phyloP scores from a whole-genome alignment of 352 stramenopile genomes.

The Pythium periplocum region DNA sequence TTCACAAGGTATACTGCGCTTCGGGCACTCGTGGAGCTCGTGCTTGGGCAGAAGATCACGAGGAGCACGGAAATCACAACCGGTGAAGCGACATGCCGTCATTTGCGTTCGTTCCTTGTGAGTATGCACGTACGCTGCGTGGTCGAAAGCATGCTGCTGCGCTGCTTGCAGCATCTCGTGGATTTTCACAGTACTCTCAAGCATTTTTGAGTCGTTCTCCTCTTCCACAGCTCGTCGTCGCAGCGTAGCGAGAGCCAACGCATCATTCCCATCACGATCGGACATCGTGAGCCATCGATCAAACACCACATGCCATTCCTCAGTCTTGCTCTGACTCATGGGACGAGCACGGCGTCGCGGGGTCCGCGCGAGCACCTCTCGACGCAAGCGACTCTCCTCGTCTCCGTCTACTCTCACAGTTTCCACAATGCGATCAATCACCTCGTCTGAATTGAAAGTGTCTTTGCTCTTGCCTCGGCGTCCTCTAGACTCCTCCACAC shows the following conservation, averaged over 20 bases:
- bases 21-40: constrained; percentile 51
- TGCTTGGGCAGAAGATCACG: constrained; percentile 53
- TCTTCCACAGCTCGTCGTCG: not conserved
- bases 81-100: constrained; percentile 30
- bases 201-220: not conserved
- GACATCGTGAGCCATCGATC: constrained; percentile 26
- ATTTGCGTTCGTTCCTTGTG: constrained; percentile 41
- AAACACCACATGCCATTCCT: constrained; percentile 63
- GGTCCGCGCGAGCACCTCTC: too few relatives aligned
- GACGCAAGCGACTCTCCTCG: not conserved
- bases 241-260: constrained; percentile 25
- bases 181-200: constrained; percentile 16
- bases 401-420: not conserved
- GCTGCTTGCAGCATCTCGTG: constrained; percentile 30
- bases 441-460: constrained; percentile 23
- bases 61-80: constrained; percentile 43
- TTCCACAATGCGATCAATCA: constrained; percentile 11
- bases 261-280: constrained; percentile 30
- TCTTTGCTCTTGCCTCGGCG: constrained; percentile 9
- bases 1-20: constrained; percentile 49
- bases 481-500: not conserved
- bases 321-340: constrained; percentile 4
- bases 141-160: constrained; percentile 31
- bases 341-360: not conserved
- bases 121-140: constrained; percentile 42